Base-by-base conservation (phyloP, 2,329 filamentous ascomycete genomes). In the Exophiala spinifera region DNA sequence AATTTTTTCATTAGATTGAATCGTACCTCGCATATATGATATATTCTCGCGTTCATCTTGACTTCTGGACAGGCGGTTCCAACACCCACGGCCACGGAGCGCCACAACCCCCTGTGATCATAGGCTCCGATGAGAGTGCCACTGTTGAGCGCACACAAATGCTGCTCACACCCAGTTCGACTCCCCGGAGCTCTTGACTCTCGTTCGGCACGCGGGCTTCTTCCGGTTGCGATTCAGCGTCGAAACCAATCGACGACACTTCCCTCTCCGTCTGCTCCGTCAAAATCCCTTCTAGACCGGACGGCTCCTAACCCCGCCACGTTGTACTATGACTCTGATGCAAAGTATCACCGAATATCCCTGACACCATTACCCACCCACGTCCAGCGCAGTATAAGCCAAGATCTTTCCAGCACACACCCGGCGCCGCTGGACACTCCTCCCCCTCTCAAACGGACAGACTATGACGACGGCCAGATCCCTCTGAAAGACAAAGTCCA, bases 401-500 rank as follows among this genome's bases (percentile, higher is more conserved):
- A 14, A n/a, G 42, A 44, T 14, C 42, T 44, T 15, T 44, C 42
- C 23, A 44, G 42, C 42, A 44, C 42, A n/a, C 42, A 21, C 7
- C 42, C 42, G 7, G 15, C 42, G 20, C 42, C 42, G 6, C 42
- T 44, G n/a, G 14, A 11, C 14, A 44, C 42, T 6, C 42, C 42
- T 44, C 42, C 42, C 4, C 42, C 42, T 44, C 42, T 44, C 3
- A 44, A 44, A 21, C 19, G 42, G 7, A 44, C 19, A 15, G 42
- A 44, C 42, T 44, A 44, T 20, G 42, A 44, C 20, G 17, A 44
- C 42, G 42, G 42, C 17, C 14, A 44, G 42, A 44, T 44, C 23
- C 42, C 42, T 8, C 20, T 44, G 42, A 17, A 8, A 13, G 42
- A 44, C n/a, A 44, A 28, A 44, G 42, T 73, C 75, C 82, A 39